Base-by-base conservation (phyloP, 495 filamentous ascomycete genomes). In the Daldinia decipiens region DNA sequence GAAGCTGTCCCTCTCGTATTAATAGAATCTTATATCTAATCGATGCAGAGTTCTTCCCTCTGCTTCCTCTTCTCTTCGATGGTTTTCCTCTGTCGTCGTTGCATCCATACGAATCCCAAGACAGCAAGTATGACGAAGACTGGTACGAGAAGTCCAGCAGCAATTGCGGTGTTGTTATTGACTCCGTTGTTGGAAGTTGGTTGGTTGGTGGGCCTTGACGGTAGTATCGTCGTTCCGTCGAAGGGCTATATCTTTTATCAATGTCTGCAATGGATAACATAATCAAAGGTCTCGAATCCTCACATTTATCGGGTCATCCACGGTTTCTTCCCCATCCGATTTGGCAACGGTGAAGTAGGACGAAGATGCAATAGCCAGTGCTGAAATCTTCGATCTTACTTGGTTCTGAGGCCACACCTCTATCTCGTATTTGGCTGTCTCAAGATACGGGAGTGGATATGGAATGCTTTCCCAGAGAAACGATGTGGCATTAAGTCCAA, bases 381-480 rank as follows among this genome's bases (percentile, higher is more conserved):
- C 58, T 21, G 61, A 67, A 6, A 38, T 11, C 13, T 50, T 62
- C 34, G 63, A 40, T 34, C 32, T 65, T 13, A n/a, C 62, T 53
- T 31, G 58, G 11, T 56, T 52, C 13, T 68, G 72, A 62, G 62
- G 62, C 59, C 75, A 66, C 21, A 82, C 43, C 57, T 82, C 77
- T 54, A 83, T 65, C 62, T 82, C 74, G 27, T 83, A 83, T 45
- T 77, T 64, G 2, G 80, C 80, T 5, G 67, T 68, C 19, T 67
- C 47, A 43, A 80, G 39, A 72, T 78, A 79, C 0, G 73, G 76
- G 3, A 83, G 73, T 5, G 81, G 81, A 39, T 75, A 82, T 6
- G 81, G 81, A 17, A 76, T 65, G 26, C 66, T 73, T 9, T 68
- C 62, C 81, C 81, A 83, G 0, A 67, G 47, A 60, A 73, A 82